Evolutionary conservation across 2,329 filamentous ascomycete species (phyloP), one percentile per base, ranked within the genome.

Genomic region (Penicillium sp.): DNA sequence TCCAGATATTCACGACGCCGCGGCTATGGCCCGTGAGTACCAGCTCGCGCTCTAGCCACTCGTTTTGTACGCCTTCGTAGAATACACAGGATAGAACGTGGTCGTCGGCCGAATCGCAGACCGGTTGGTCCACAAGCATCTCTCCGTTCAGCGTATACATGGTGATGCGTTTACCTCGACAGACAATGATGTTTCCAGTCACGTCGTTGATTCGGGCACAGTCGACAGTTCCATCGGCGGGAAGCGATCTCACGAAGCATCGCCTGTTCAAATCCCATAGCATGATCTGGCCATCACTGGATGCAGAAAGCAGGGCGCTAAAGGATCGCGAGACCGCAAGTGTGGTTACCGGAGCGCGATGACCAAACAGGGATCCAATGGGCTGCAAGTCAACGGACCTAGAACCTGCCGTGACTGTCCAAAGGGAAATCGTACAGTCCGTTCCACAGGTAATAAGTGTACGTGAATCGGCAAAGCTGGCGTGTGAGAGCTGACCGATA

Each of bases 211-310:
- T 91, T 10, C 82, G 81, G 0, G 90, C 90, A 60, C 89, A 92
- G 63, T 76, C 72, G 2, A 79, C 73, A 5, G 78, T 72, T 4
- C 82, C 79, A 3, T 78, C 77, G 14, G 79, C 70, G 0, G 84
- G 84, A 20, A 92, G 77, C 69, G 85, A 87, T 40, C 90, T 84
- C 5, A 97, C 86, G 64, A 96, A 95, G 46, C 90, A 88, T 11
- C 91, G 82, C 14, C 90, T 84, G 69, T 97, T 99, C 4, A 99
- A 79, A 69, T 97, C 94, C 94, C 94, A 99, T 3, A 97, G 78
- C 64, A 95, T 85, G 10, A 92, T 85, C 35, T 89, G 85, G 0
- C 92, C 92, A 64, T 95, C 90, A 0, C 81, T 81, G 0, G 89
- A 92, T 1, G 89, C 87, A 1, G 91, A 95, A 3, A 97, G 79